These are phyloP conservation scores for Cardamine resedifolia DNA, from an alignment of 345 rosid species.

Conservation along the genomic window DNA sequence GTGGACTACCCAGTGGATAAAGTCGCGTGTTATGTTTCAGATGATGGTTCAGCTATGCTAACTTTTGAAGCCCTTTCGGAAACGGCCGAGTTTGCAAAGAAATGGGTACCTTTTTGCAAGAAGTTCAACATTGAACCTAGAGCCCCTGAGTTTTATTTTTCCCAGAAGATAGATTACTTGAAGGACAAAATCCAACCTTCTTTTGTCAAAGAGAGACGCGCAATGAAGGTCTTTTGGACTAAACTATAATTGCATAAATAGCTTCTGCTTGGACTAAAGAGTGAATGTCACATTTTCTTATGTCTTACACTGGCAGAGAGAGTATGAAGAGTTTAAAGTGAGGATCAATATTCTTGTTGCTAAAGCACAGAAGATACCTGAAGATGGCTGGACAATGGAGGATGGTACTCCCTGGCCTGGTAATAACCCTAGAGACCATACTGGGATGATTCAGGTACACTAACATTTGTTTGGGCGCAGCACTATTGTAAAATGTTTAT, in stretches of 20 bases:
- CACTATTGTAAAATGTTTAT: background rate
- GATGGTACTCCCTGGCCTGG: conserved; percentile 99
- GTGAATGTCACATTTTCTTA: background rate
- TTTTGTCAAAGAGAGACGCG: conserved; percentile 92
- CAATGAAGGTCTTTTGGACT: conserved; percentile 69
- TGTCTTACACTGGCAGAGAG: conserved; percentile 59
- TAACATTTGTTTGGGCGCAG: background rate
- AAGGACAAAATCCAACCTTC: conserved; percentile 97
- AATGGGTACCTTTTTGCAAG: conserved; percentile 99
- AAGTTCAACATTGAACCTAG: conserved; percentile 93
- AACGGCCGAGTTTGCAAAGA: conserved; percentile 95
- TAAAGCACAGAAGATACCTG: conserved; percentile 96
- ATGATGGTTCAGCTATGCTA: conserved; percentile 98
- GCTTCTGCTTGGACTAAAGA: background rate
- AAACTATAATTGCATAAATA: background rate
- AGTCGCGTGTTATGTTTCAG: conserved; percentile 97
- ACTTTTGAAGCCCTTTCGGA: conserved; percentile 96
- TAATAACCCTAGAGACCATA: conserved; percentile 94
- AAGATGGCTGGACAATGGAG: conserved; percentile 99
- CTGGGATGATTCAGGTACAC: conserved; percentile 92
- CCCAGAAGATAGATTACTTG: conserved; percentile 94
- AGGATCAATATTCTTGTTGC: conserved; percentile 94
- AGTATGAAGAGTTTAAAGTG: conserved; percentile 97
- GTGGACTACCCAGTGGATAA: conserved; percentile 99
- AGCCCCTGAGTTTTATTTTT: conserved; percentile 96